Evolutionary conservation across 345 rosid species (phyloP).

Genomic region (Nasturtium officinale): DNA sequence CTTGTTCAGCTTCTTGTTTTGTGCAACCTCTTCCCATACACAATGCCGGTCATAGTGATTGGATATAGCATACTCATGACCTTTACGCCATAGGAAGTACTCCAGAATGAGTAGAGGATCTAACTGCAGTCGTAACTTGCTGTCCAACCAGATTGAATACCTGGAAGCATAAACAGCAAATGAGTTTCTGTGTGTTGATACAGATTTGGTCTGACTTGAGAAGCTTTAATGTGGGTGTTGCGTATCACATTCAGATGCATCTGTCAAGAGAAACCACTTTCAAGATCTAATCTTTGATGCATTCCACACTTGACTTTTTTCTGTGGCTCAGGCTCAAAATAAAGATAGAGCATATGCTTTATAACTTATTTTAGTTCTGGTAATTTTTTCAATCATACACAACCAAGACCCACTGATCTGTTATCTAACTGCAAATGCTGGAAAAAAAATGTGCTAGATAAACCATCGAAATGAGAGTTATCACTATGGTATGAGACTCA

Average conservation of each 20-base stretch:
- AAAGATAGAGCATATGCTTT: background rate
- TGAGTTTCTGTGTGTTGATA: slow-evolving; percentile 2
- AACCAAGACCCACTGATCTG: slow-evolving; percentile 5
- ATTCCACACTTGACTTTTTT: slow-evolving; percentile 1
- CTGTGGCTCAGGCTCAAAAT: slow-evolving; percentile 9
- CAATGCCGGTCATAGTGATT: slow-evolving; percentile 96
- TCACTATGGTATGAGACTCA: slow-evolving; percentile 39
- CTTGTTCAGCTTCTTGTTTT: slow-evolving; percentile 90
- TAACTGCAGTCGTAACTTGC: slow-evolving; percentile 87
- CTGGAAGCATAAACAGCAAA: slow-evolving; percentile 46
- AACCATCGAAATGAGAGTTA: slow-evolving; percentile 15
- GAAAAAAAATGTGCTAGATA: background rate
- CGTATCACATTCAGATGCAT: background rate
- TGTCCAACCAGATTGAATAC: slow-evolving; percentile 98
- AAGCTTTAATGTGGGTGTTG: background rate
- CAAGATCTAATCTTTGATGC: slow-evolving; percentile 4
- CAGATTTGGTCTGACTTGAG: slow-evolving; percentile 12
- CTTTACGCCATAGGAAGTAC: slow-evolving; percentile 93
- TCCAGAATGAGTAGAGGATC: slow-evolving; percentile 87
- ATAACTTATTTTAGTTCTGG: background rate
- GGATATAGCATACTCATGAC: slow-evolving; percentile 89
- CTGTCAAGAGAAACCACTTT: slow-evolving; percentile 9
- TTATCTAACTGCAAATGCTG: background rate
- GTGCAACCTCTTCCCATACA: slow-evolving; percentile 97
- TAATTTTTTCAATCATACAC: background rate